Conservation (phyloP, 768 basidiomycete genomes). For the Tylopilus felleus region DNA sequence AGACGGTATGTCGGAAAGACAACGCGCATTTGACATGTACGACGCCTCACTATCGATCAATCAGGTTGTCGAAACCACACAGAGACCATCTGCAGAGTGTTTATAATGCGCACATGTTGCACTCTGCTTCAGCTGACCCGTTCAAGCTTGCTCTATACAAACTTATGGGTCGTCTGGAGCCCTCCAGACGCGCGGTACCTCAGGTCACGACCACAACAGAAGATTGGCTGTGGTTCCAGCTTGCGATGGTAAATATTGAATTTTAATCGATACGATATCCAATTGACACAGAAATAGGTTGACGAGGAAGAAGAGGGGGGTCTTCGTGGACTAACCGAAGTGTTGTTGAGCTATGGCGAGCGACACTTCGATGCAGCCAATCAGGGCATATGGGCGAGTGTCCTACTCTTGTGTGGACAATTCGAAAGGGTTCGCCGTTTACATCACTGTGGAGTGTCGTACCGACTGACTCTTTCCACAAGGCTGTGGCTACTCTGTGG, state of each 20-base stretch:
- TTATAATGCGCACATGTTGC: conserved; percentile 87
- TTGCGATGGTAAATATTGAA: conserved; percentile 59
- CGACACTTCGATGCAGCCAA: conserved; percentile 72
- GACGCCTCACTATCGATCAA: conserved; percentile 2
- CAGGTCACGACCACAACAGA: conserved; percentile 90
- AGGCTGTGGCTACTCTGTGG: conserved; percentile 92
- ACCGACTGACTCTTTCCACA: conserved; percentile 1
- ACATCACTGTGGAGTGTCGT: too few species aligned
- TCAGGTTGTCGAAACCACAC: conserved; percentile 68
- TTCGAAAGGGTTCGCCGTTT: conserved; percentile 75
- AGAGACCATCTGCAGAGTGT: conserved; percentile 77
- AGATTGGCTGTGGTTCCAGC: conserved; percentile 98
- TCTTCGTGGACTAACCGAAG: conserved; percentile 69
- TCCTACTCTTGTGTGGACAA: conserved; percentile 88
- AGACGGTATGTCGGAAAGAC: conserved; percentile 50
- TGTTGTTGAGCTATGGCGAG: conserved; percentile 73
- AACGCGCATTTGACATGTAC: background rate
- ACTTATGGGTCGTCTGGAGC: conserved; percentile 89
- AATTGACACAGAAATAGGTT: conserved; percentile 40
- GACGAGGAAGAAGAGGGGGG: conserved; percentile 83
- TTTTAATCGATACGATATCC: background rate
- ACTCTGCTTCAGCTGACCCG: conserved; percentile 83
- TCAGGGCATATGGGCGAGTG: conserved; percentile 73
- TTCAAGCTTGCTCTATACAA: conserved; percentile 97
- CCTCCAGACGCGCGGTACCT: conserved; percentile 70